Conservation (phyloP, 208 protist genomes). For the Zelonia costaricensis region DNA sequence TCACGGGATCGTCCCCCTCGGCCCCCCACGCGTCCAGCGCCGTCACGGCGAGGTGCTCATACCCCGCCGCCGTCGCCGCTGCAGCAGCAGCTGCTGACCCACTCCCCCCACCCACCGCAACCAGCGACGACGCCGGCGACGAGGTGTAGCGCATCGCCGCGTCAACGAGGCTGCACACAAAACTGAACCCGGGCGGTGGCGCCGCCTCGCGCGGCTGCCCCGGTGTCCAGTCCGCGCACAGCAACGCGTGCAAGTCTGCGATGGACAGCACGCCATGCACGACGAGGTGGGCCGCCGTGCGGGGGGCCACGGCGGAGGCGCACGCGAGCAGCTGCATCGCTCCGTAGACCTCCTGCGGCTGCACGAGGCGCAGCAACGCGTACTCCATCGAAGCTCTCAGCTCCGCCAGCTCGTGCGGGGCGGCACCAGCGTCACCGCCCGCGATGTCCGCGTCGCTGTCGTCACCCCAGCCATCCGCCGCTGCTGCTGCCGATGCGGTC, state of each 20-base stretch:
- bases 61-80: neutral
- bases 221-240: slow-evolving; percentile 19
- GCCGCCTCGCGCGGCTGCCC: slow-evolving; percentile 13
- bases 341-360: slow-evolving; percentile 14
- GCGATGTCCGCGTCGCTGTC: neutral
- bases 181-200: slow-evolving; percentile 16
- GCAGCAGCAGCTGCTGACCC: neutral
- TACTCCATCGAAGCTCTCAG: slow-evolving; percentile 26
- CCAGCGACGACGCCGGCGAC: neutral
- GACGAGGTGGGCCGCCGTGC: neutral
- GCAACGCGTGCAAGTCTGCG: slow-evolving; percentile 23
- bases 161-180: slow-evolving; percentile 21
- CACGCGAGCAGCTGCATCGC: slow-evolving; percentile 10
- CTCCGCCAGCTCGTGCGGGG: slow-evolving; percentile 6
- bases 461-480: slow-evolving; percentile 9
- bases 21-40: slow-evolving; percentile 10
- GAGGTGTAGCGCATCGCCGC: slow-evolving; percentile 10
- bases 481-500: neutral
- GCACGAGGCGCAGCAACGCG: slow-evolving; percentile 35
- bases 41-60: slow-evolving; percentile 4
- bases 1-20: neutral
- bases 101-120: no score
- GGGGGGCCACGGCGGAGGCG: neutral
- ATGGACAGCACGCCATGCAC: slow-evolving; percentile 28
- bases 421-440: neutral